Percentiles rank a stretch among this genome's conserved stretches.
These are phyloP conservation scores for Starmerella roubikii DNA, from an alignment of 805 yeast genomes.

Conservation along the genomic window DNA sequence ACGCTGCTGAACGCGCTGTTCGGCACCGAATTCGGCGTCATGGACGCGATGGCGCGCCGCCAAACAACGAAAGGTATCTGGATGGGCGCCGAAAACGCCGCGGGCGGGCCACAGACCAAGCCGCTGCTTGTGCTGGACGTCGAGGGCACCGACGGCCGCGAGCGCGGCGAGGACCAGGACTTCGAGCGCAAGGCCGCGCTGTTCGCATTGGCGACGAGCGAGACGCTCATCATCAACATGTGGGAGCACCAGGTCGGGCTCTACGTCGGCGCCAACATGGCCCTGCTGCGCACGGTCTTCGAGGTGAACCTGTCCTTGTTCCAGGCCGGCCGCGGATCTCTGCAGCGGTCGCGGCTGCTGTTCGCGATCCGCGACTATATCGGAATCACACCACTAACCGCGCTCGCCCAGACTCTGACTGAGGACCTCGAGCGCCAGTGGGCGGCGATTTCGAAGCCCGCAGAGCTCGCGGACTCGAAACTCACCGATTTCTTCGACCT, in stretches of 20 bases:
- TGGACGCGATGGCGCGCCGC: constrained; percentile 70
- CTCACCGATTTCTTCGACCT: constrained; percentile 74
- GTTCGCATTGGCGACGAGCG: constrained; percentile 86
- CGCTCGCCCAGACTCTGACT: constrained; percentile 52
- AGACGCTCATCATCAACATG: constrained; percentile 76
- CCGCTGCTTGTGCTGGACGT: constrained; percentile 62
- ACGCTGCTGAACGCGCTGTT: constrained; percentile 77
- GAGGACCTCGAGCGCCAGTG: constrained; percentile 67
- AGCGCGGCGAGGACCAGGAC: constrained; percentile 96
- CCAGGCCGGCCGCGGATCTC: constrained; percentile 37
- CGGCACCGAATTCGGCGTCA: constrained; percentile 79
- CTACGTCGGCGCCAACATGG: constrained; percentile 97
- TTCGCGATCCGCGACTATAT: constrained; percentile 89
- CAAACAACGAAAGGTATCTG: constrained; percentile 86
- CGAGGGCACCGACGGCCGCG: constrained; percentile 98
- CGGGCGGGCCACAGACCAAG: not conserved
- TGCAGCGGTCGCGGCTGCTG: constrained; percentile 29
- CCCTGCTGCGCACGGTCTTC: constrained; percentile 82
- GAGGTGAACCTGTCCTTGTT: constrained; percentile 85
- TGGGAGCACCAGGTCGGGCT: constrained; percentile 97
- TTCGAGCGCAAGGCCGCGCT: constrained; percentile 93
- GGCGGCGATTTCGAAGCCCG: constrained; percentile 64
- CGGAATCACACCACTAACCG: constrained; percentile 70
- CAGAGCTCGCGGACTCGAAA: constrained; percentile 38
- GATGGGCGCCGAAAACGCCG: constrained; percentile 43